A percentile compares a stretch with the other conserved stretches of the same genome.
Conservation (phyloP, 1,284 basidiomycete species). For the Trichosporon sp. region DNA sequence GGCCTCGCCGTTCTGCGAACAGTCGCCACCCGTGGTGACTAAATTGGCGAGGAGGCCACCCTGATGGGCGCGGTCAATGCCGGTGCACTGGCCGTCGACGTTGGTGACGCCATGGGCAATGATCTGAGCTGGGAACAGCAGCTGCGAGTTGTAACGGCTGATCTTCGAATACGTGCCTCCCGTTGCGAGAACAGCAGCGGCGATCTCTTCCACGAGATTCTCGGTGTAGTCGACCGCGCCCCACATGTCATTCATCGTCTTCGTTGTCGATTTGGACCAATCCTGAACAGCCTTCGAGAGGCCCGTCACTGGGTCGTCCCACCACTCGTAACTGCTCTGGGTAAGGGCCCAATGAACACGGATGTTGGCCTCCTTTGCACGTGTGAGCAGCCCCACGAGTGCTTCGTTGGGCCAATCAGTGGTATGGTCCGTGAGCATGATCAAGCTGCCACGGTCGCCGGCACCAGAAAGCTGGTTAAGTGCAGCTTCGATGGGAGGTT, state of each 20-base stretch:
- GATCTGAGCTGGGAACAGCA: not conserved
- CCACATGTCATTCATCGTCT: too few relatives aligned
- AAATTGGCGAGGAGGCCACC: not conserved
- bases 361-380: too few relatives aligned
- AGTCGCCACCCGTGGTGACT: conserved; percentile 10
- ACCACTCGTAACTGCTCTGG: too few relatives aligned
- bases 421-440: conserved; percentile 7
- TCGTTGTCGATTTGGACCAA: too few relatives aligned
- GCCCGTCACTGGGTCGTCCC: too few relatives aligned
- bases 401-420: too few relatives aligned
- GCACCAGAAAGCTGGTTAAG: not conserved
- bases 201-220: too few relatives aligned
- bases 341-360: too few relatives aligned
- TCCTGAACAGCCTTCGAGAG: too few relatives aligned
- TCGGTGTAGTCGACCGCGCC: too few relatives aligned
- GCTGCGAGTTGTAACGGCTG: not conserved
- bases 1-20: conserved; percentile 2
- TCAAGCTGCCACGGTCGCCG: not conserved
- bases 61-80: not conserved
- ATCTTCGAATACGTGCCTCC: not conserved
- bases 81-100: conserved; percentile 9
- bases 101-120: conserved; percentile 11
- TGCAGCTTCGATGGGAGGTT: not conserved
- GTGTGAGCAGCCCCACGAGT: too few relatives aligned
- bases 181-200: conserved; percentile 4